phyloP scores from a whole-genome alignment of 441 rosid genomes.

The Corymbia calophylla region DNA sequence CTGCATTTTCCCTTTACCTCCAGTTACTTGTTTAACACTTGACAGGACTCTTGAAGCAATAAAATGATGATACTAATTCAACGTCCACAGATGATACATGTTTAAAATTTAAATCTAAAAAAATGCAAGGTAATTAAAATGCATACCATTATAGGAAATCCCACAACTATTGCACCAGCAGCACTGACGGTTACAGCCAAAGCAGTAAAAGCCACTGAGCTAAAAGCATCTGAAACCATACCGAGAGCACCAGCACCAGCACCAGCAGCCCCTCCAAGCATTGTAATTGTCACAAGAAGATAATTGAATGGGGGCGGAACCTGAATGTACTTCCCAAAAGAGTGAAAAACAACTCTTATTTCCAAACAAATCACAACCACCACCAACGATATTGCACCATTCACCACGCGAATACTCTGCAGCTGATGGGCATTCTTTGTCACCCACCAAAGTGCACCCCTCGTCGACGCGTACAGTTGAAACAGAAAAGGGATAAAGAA shows the following conservation, averaged over 20 bases:
- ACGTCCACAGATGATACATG: neutral
- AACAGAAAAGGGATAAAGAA: constrained; percentile 89
- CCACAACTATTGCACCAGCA: constrained; percentile 89
- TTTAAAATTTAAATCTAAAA: neutral
- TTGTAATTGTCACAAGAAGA: constrained; percentile 68
- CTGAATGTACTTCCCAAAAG: constrained; percentile 93
- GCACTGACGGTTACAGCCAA: constrained; percentile 81
- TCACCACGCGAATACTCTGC: constrained; percentile 67
- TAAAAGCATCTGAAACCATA: constrained; percentile 74
- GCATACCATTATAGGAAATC: constrained; percentile 89
- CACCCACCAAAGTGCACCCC: constrained; percentile 96
- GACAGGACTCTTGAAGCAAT: neutral
- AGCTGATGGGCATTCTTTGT: constrained; percentile 61
- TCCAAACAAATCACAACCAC: constrained; percentile 81
- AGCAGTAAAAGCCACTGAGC: constrained; percentile 66
- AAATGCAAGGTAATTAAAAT: neutral
- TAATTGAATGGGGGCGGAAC: constrained; percentile 85
- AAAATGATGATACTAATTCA: neutral
- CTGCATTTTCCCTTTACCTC: neutral
- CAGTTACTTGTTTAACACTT: neutral
- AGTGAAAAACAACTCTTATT: constrained; percentile 87
- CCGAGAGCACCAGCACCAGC: constrained; percentile 83
- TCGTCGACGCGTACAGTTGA: constrained; percentile 80
- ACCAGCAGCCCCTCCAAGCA: constrained; percentile 96
- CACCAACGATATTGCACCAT: constrained; percentile 81